A percentile compares a stretch with the other conserved stretches of the same genome.
Evolutionary conservation across 2,329 filamentous ascomycete species (phyloP).

Genomic region (Fusarium oligoseptatum): DNA sequence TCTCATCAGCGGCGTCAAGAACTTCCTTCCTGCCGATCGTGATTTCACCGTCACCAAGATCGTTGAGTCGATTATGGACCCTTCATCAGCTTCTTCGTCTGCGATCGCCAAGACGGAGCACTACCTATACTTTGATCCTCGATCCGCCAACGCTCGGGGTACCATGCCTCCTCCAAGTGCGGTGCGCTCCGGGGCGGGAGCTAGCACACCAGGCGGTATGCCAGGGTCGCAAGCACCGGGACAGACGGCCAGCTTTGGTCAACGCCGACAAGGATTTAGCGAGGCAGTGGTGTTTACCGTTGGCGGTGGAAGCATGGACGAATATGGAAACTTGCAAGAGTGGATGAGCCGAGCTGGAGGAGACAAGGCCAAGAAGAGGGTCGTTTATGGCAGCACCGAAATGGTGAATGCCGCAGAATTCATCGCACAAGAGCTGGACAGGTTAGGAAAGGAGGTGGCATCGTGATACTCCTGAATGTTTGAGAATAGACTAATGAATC

Average conservation of each 20-base stretch:
- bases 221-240: slow-evolving; percentile 68
- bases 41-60: slow-evolving; percentile 98
- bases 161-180: slow-evolving; percentile 86
- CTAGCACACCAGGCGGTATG: slow-evolving; percentile 61
- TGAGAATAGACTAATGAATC: slow-evolving; percentile 42
- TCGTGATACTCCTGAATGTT: slow-evolving; percentile 42
- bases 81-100: slow-evolving; percentile 86
- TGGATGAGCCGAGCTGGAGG: slow-evolving; percentile 87
- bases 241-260: slow-evolving; percentile 87
- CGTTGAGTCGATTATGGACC: slow-evolving; percentile 98
- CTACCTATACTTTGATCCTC: slow-evolving; percentile 97
- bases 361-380: slow-evolving; percentile 77
- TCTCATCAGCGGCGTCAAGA: slow-evolving; percentile 95
- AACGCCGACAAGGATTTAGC: slow-evolving; percentile 88
- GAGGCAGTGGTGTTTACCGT: slow-evolving; percentile 96
- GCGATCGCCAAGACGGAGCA: slow-evolving; percentile 97
- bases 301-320: slow-evolving; percentile 97
- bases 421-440: slow-evolving; percentile 73
- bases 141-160: slow-evolving; percentile 91
- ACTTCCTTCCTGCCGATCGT: slow-evolving; percentile 95
- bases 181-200: slow-evolving; percentile 60
- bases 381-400: slow-evolving; percentile 96
- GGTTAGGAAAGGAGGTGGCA: slow-evolving; percentile 69
- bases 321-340: slow-evolving; percentile 97
- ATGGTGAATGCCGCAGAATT: slow-evolving; percentile 78